These are phyloP conservation scores for Gloeophyllum trabeum DNA, from an alignment of 768 basidiomycete genomes.

Conservation along the genomic window DNA sequence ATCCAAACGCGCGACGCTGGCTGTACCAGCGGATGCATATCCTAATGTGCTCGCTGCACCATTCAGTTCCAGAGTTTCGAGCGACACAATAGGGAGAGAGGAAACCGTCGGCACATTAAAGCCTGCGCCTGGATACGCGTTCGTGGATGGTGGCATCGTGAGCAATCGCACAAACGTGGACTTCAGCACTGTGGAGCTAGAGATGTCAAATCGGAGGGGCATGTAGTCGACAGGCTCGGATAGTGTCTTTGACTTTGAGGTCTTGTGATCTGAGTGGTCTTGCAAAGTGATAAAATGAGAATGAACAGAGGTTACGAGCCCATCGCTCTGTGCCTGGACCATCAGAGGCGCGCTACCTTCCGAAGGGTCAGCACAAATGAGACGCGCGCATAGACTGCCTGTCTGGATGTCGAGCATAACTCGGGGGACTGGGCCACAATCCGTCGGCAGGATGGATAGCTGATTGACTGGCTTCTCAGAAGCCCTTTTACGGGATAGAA, in stretches of 20 bases:
- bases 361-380: conserved; percentile 32
- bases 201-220: not conserved
- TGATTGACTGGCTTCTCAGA: too few species aligned
- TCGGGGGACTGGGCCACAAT: conserved; percentile 35
- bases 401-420: conserved; percentile 34
- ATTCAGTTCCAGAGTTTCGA: conserved; percentile 42
- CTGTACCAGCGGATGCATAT: conserved; percentile 34
- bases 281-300: conserved; percentile 36
- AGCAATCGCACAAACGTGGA: not conserved
- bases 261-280: too few species aligned
- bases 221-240: not conserved
- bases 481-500: too few species aligned
- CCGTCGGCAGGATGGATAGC: too few species aligned
- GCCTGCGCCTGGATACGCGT: conserved; percentile 10
- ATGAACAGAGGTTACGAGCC: conserved; percentile 29
- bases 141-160: not conserved
- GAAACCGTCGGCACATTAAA: too few species aligned
- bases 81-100: conserved; percentile 37
- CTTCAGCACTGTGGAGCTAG: not conserved
- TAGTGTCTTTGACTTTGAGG: too few species aligned
- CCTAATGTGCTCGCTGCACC: conserved; percentile 37
- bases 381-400: conserved; percentile 36
- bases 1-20: conserved; percentile 28
- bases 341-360: conserved; percentile 32
- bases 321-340: conserved; percentile 46